phyloP scores from a whole-genome alignment of 805 yeast species.

The Naumovozyma baii region DNA sequence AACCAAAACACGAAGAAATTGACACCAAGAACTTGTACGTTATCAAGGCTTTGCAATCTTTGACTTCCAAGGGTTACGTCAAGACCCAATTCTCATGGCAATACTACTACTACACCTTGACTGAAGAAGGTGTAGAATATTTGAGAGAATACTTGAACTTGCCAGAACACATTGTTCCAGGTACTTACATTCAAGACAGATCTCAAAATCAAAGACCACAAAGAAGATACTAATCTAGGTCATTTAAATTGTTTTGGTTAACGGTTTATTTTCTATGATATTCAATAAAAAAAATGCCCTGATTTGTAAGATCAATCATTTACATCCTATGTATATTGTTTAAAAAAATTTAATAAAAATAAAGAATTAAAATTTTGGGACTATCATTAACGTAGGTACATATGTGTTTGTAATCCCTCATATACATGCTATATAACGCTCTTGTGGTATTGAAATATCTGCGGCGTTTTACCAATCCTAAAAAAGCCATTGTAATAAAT shows the following conservation, averaged over 20 bases:
- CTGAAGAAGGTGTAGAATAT: conserved; percentile 98
- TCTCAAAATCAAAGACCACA: conserved; percentile 67
- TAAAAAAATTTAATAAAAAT: too few species aligned
- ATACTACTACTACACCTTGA: conserved; percentile 99
- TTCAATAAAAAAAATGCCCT: not conserved
- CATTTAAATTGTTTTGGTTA: too few species aligned
- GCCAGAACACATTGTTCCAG: conserved; percentile 97
- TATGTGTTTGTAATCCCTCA: too few species aligned
- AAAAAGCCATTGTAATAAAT: too few species aligned
- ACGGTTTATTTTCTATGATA: not conserved
- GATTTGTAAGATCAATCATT: not conserved
- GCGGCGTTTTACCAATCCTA: too few species aligned
- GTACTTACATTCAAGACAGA: conserved; percentile 92
- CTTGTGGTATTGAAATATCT: too few species aligned
- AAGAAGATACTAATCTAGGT: conserved; percentile 34
- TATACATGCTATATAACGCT: too few species aligned
- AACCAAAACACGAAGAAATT: conserved; percentile 95
- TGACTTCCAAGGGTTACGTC: conserved; percentile 97
- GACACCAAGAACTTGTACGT: conserved; percentile 96
- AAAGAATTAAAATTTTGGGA: not conserved
- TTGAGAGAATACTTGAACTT: conserved; percentile 96
- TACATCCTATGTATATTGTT: not conserved
- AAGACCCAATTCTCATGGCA: conserved; percentile 99
- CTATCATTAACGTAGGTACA: too few species aligned
- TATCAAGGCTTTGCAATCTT: conserved; percentile 98